A percentile compares a stretch with the other conserved stretches of the same genome.
Conservation (phyloP, 768 basidiomycete genomes). For the Amanita pseudoporphyria region DNA sequence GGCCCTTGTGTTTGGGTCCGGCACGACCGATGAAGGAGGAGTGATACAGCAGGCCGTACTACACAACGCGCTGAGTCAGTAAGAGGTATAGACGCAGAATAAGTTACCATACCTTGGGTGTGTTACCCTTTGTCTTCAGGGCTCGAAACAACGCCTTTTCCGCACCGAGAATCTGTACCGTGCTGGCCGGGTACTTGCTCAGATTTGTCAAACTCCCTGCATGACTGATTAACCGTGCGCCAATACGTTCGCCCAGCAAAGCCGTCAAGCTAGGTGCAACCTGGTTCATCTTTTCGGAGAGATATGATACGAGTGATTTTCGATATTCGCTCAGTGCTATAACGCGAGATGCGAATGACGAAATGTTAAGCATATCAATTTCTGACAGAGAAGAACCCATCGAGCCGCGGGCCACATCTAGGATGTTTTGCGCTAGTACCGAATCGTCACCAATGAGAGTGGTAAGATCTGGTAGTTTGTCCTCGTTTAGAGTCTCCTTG, state of each 20-base stretch:
- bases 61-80: neutral
- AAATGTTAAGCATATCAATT: constrained; percentile 94
- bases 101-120: constrained; percentile 64
- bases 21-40: constrained; percentile 96
- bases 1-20: constrained; percentile 89
- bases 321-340: constrained; percentile 92
- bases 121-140: constrained; percentile 97
- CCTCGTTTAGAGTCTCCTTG: constrained; percentile 72
- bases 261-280: constrained; percentile 93
- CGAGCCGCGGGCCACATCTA: constrained; percentile 88
- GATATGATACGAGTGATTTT: constrained; percentile 77
- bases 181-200: constrained; percentile 97
- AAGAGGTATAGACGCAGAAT: neutral
- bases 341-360: constrained; percentile 82
- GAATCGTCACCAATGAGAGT: constrained; percentile 76
- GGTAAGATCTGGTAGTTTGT: constrained; percentile 71
- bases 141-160: constrained; percentile 98
- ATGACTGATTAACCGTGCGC: constrained; percentile 88
- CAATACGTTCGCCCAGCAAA: constrained; percentile 85
- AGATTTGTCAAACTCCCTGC: constrained; percentile 95
- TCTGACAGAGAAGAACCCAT: constrained; percentile 91
- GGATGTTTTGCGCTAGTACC: constrained; percentile 83
- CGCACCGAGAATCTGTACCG: constrained; percentile 95
- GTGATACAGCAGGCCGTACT: constrained; percentile 98
- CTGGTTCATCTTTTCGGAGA: constrained; percentile 95